These are phyloP conservation scores for Hygrophorus pudorinus DNA, from an alignment of 768 basidiomycete species.

Conservation along the genomic window DNA sequence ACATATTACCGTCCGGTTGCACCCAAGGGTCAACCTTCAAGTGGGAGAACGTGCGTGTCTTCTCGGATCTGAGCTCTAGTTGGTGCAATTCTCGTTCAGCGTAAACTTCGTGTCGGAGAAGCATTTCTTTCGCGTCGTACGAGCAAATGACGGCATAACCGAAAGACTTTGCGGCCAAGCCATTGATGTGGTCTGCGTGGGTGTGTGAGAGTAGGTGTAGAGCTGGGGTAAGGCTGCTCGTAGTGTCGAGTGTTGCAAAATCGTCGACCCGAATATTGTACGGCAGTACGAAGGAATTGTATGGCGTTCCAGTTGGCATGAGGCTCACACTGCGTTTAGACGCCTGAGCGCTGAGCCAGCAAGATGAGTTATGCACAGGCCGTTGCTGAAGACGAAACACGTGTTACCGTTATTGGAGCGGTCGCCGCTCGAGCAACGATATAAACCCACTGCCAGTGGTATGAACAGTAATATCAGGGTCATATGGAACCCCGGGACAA, in stretches of 20 bases:
- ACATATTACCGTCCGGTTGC: slow-evolving; percentile 35
- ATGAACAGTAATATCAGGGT: no score
- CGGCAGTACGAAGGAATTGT: slow-evolving; percentile 64
- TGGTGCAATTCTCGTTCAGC: slow-evolving; percentile 51
- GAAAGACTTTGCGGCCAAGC: slow-evolving; percentile 69
- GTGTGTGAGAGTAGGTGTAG: slow-evolving; percentile 84
- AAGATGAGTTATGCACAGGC: no score
- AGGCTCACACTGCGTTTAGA: no score
- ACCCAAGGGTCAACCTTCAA: slow-evolving; percentile 46
- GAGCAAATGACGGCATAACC: slow-evolving; percentile 69
- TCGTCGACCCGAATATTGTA: slow-evolving; percentile 84
- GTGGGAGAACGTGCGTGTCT: slow-evolving; percentile 53
- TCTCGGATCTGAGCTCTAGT: slow-evolving; percentile 38
- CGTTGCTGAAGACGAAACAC: no score
- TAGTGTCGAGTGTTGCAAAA: slow-evolving; percentile 43
- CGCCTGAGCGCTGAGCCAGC: no score
- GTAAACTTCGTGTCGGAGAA: slow-evolving; percentile 67
- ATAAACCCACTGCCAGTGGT: no score
- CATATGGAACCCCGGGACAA: no score
- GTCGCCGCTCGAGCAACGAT: no score
- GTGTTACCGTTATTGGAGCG: no score
- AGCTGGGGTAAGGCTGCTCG: slow-evolving; percentile 27
- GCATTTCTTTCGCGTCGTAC: slow-evolving; percentile 75
- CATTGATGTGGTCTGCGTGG: slow-evolving; percentile 79
- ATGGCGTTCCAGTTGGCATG: no score